A percentile compares a stretch with the other conserved stretches of the same genome.
Evolutionary conservation across 768 basidiomycete species (phyloP).

Genomic region (Royoungia palumana): DNA sequence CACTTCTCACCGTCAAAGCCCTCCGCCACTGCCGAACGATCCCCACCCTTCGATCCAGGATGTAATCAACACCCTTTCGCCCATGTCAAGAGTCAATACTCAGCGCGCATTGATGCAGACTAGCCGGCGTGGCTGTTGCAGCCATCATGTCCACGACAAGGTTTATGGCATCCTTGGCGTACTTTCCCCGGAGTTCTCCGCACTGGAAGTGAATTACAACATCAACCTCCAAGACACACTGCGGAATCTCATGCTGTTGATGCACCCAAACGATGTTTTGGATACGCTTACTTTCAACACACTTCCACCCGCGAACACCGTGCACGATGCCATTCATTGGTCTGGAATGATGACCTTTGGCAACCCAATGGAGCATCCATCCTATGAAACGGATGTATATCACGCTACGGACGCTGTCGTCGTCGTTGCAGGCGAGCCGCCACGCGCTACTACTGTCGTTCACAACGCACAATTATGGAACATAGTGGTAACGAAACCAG

Average conservation of each 20-base stretch:
- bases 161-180: constrained; percentile 11
- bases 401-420: neutral
- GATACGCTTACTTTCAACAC: constrained; percentile 12
- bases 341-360: constrained; percentile 11
- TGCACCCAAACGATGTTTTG: constrained; percentile 5
- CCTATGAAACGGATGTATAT: constrained; percentile 8
- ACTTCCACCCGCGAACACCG: neutral
- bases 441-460: neutral
- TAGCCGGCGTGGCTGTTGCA: constrained; percentile 1
- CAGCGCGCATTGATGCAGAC: constrained; percentile 11
- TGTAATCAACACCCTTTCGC: constrained; percentile 6
- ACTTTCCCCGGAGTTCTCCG: neutral
- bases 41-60: constrained; percentile 4
- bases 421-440: neutral
- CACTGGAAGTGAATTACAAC: constrained; percentile 2
- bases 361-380: constrained; percentile 7
- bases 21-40: neutral
- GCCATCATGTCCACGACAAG: neutral
- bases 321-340: constrained; percentile 2
- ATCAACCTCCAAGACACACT: neutral
- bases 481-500: constrained; percentile 2
- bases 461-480: constrained; percentile 1
- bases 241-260: constrained; percentile 6
- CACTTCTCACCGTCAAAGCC: neutral
- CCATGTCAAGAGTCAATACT: constrained; percentile 1